These are phyloP conservation scores for Mycena rebaudengoi DNA, from an alignment of 768 basidiomycete genomes.

Conservation along the genomic window DNA sequence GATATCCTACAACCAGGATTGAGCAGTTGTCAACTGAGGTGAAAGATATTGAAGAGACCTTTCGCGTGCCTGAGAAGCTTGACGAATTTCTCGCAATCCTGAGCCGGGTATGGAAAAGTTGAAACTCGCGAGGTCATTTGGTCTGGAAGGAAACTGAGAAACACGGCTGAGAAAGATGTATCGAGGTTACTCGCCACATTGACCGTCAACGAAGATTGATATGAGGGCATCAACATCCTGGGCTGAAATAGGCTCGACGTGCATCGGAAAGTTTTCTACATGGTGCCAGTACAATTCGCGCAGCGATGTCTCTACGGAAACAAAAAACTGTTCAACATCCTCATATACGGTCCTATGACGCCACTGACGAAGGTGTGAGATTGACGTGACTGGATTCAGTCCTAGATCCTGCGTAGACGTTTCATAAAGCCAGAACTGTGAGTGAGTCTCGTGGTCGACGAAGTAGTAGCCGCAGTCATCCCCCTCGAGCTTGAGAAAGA, in stretches of 20 bases:
- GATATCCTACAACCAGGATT: slow-evolving; percentile 30
- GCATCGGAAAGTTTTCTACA: too few species aligned
- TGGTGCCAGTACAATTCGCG: slow-evolving; percentile 70
- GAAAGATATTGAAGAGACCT: slow-evolving; percentile 39
- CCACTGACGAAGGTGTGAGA: slow-evolving; percentile 63
- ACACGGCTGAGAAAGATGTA: not conserved
- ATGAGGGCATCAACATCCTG: slow-evolving; percentile 55
- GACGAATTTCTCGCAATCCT: slow-evolving; percentile 56
- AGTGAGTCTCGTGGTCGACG: slow-evolving; percentile 54
- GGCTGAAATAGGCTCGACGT: slow-evolving; percentile 63
- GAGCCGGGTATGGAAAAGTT: slow-evolving; percentile 62
- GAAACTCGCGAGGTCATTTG: slow-evolving; percentile 67
- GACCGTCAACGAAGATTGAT: slow-evolving; percentile 60
- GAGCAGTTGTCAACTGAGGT: not conserved
- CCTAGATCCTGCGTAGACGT: slow-evolving; percentile 50
- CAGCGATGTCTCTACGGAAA: slow-evolving; percentile 54
- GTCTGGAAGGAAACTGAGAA: slow-evolving; percentile 44
- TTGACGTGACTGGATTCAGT: slow-evolving; percentile 53
- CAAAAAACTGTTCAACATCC: not conserved
- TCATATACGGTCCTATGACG: slow-evolving; percentile 3
- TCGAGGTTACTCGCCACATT: slow-evolving; percentile 56
- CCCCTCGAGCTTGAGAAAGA: slow-evolving; percentile 57
- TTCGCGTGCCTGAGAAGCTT: slow-evolving; percentile 51
- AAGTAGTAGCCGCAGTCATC: slow-evolving; percentile 66
- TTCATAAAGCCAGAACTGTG: slow-evolving; percentile 64